Base-by-base conservation (phyloP, 2,329 filamentous ascomycete species). In the Pestalotiopsis fici region DNA sequence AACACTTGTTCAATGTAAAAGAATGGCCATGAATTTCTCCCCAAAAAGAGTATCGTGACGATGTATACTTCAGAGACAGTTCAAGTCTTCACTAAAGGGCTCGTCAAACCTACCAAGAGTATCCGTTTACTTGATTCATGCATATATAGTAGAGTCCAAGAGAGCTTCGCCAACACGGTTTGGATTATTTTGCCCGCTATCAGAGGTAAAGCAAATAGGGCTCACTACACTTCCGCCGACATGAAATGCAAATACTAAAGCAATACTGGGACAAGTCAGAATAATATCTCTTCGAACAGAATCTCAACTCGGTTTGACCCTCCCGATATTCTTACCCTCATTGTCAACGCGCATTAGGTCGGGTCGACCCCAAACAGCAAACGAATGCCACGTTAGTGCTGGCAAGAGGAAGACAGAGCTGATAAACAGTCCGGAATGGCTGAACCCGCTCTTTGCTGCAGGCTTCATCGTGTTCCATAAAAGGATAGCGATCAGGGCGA, bases 401-500 rank as follows among this genome's bases (percentile, higher is more conserved):
- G 64, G 56, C 18, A 59, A 31, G 18, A 65, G 35, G 31, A 57
- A 27, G 3, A 39, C 12, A 18, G 54, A 25, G 27, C 28, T 59
- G 4, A 27, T 28, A 6, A 59, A n/a, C 18, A 65, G 28, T 18
- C 13, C 28, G 21, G 66, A 65, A 4, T 28, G 61, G 25, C 66
- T 72, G 15, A 71, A 69, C 1, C 70, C 71, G 57, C 67, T 69
- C 57, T 4, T 21, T 21, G 55, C 54, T 7, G 60, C 66, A 4
- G 65, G 64, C 23, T 65, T 64, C n/a, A 27, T 59, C 23, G 63
- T 62, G 62, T 70, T 69, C 66, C 61, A 67, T 2, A 65, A 25
- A 1, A 72, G 56, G 28, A 72, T 7, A 7, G 63, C 64, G 59
- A 71, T 67, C 12, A 72, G 55, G 15, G 69, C 68, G 35, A 71